These are phyloP conservation scores for Sarcocystis neurona DNA, from an alignment of 169 alveolate genomes.

Conservation along the genomic window DNA sequence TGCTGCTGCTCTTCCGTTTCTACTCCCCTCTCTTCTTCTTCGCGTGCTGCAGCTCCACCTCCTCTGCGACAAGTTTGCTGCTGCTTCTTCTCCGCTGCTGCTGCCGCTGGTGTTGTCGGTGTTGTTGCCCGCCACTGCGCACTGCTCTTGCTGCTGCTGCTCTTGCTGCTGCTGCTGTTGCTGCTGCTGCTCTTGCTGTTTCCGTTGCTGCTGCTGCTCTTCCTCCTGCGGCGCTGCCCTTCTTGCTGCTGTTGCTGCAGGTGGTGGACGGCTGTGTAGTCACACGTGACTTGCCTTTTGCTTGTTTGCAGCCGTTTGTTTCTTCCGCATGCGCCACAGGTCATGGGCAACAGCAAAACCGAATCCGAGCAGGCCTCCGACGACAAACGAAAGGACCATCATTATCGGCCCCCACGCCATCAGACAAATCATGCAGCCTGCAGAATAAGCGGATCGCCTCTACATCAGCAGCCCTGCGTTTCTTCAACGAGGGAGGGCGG, in stretches of 20 bases:
- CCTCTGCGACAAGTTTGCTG: neutral
- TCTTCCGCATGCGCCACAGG: constrained; percentile 59
- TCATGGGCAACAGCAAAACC: constrained; percentile 62
- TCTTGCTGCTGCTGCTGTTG: neutral
- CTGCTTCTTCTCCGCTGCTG: neutral
- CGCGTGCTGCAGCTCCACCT: neutral
- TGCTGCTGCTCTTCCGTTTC: neutral
- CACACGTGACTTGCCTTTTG: constrained; percentile 50
- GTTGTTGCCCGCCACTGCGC: neutral
- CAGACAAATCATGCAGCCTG: constrained; percentile 47
- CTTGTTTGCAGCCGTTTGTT: constrained; percentile 52
- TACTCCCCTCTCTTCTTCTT: neutral
- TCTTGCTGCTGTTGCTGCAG: no score
- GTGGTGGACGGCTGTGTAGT: no score
- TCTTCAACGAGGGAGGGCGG: neutral
- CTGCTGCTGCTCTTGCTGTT: neutral
- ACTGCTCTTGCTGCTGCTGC: neutral
- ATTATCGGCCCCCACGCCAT: constrained; percentile 66
- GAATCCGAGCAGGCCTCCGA: constrained; percentile 53
- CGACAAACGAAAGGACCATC: constrained; percentile 54
- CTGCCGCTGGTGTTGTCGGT: neutral
- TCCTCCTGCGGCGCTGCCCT: no score
- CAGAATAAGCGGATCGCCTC: neutral
- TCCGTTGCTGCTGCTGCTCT: neutral
- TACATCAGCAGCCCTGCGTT: neutral